Percentiles rank a stretch among this genome's conserved stretches.
These are phyloP conservation scores for Sindora glabra DNA, from an alignment of 306 rosid species.

Conservation along the genomic window DNA sequence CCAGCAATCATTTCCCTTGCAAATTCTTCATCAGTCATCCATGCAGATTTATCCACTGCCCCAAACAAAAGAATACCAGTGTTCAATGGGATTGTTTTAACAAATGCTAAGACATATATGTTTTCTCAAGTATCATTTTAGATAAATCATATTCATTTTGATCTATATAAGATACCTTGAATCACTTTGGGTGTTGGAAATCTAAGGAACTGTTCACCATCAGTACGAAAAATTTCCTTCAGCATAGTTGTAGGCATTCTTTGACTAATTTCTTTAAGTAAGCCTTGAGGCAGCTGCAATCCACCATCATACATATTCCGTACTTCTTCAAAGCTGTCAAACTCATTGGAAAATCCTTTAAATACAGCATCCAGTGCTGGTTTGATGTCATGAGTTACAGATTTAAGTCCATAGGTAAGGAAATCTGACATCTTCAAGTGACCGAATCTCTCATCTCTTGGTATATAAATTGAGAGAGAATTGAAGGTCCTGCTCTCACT, in stretches of 20 bases:
- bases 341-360: slow-evolving; percentile 23
- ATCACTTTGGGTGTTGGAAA: slow-evolving; percentile 62
- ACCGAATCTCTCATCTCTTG: slow-evolving; percentile 72
- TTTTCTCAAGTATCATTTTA: no score
- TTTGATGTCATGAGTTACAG: slow-evolving; percentile 36
- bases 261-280: slow-evolving; percentile 31
- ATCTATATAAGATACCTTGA: slow-evolving; percentile 34
- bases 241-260: slow-evolving; percentile 40
- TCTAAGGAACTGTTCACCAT: slow-evolving; percentile 48
- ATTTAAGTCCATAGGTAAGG: slow-evolving; percentile 48
- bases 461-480: slow-evolving; percentile 36
- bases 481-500: slow-evolving; percentile 39
- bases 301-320: slow-evolving; percentile 61
- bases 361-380: slow-evolving; percentile 38
- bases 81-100: not conserved
- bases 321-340: slow-evolving; percentile 51
- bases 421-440: slow-evolving; percentile 66
- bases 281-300: slow-evolving; percentile 34
- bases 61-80: slow-evolving; percentile 17
- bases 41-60: slow-evolving; percentile 43
- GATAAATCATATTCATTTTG: no score
- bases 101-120: not conserved
- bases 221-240: slow-evolving; percentile 52
- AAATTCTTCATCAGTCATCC: slow-evolving; percentile 82
- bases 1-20: slow-evolving; percentile 74